These are phyloP conservation scores for Cyclocybe cylindracea DNA, from an alignment of 768 basidiomycete species.

Conservation along the genomic window DNA sequence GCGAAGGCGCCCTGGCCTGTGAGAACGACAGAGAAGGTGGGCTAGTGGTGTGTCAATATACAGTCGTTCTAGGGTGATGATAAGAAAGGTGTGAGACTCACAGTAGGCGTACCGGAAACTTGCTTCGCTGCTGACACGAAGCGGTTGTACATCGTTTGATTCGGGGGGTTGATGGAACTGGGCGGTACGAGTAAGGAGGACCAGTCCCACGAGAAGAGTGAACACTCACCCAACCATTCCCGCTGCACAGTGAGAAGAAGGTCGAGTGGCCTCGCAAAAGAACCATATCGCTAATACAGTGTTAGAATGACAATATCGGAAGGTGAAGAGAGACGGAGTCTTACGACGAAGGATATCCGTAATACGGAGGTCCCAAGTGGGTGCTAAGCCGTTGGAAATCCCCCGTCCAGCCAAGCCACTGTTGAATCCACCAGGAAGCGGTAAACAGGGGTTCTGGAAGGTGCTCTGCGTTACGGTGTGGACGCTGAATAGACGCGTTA, in stretches of 20 bases:
- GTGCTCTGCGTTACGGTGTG: constrained; percentile 44
- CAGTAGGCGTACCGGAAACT: constrained; percentile 24
- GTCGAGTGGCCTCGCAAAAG: constrained; percentile 36
- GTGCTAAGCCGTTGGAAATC: constrained; percentile 11
- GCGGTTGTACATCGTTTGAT: constrained; percentile 18
- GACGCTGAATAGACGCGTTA: constrained; percentile 17
- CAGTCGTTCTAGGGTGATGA: background rate
- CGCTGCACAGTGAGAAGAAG: constrained; percentile 34
- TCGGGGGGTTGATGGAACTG: constrained; percentile 39
- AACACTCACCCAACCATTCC: constrained; percentile 41
- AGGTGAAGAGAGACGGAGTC: constrained; percentile 2
- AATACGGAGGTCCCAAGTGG: constrained; percentile 36
- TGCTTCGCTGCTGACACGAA: constrained; percentile 29
- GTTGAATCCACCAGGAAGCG: constrained; percentile 41
- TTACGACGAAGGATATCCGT: constrained; percentile 30
- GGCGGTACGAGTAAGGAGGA: background rate
- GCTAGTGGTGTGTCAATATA: constrained; percentile 16
- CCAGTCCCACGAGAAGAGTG: background rate
- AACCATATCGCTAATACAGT: constrained; percentile 30
- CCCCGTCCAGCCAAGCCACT: constrained; percentile 29
- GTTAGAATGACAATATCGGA: constrained; percentile 32
- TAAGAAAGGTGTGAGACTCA: constrained; percentile 13
- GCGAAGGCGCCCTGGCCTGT: constrained; percentile 37
- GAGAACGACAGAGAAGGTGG: constrained; percentile 20
- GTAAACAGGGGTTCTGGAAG: constrained; percentile 37